These are phyloP conservation scores for Yarrowia sp. DNA, from an alignment of 805 yeast genomes.

Conservation along the genomic window DNA sequence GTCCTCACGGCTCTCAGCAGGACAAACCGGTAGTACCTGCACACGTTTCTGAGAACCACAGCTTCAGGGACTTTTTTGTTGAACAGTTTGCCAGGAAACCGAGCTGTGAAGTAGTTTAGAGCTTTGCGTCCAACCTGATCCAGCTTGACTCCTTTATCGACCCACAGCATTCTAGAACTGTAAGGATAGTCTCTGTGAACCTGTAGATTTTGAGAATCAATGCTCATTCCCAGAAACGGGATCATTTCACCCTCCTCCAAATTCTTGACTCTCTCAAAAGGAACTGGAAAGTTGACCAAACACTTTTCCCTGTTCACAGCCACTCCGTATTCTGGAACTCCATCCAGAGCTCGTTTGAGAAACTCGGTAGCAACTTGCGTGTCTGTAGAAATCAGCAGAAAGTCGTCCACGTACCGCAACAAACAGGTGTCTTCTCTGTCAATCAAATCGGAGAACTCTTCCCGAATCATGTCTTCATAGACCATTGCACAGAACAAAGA, in stretches of 20 bases:
- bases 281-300: constrained; percentile 17
- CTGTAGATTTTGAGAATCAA: neutral
- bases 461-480: constrained; percentile 11
- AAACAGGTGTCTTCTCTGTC: constrained; percentile 12
- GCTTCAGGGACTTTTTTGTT: neutral
- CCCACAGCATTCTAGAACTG: constrained; percentile 1
- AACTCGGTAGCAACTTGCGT: neutral
- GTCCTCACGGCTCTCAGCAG: constrained; percentile 2
- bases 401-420: constrained; percentile 26
- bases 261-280: neutral
- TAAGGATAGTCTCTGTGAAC: neutral
- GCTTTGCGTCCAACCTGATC: neutral
- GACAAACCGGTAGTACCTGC: neutral
- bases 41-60: neutral
- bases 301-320: constrained; percentile 20
- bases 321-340: constrained; percentile 9
- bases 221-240: constrained; percentile 17
- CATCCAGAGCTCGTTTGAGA: neutral
- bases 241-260: neutral
- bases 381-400: constrained; percentile 13
- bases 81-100: neutral
- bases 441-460: neutral
- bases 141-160: constrained; percentile 20
- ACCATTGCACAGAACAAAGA: constrained; percentile 30
- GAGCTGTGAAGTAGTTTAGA: neutral